phyloP scores from a whole-genome alignment of 2,329 filamentous ascomycete species.

The Sordariomycetes sp. region DNA sequence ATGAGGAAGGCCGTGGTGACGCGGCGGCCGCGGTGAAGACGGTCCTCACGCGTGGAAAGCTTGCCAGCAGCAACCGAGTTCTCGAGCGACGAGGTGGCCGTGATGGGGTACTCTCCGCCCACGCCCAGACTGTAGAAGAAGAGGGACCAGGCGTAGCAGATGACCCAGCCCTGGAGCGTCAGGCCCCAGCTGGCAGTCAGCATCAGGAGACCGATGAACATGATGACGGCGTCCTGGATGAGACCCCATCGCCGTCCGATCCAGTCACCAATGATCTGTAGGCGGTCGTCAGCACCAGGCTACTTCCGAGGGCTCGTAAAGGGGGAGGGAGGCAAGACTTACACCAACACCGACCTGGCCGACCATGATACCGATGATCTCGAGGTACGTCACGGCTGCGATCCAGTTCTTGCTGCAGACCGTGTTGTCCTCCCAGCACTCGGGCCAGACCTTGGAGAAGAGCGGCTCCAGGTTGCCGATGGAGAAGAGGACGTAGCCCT shows the following conservation, averaged over 20 bases:
- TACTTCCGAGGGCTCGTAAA: background rate
- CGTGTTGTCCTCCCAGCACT: conserved; percentile 62
- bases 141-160: conserved; percentile 90
- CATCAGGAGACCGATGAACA: conserved; percentile 90
- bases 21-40: conserved; percentile 89
- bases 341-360: conserved; percentile 85
- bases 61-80: conserved; percentile 79
- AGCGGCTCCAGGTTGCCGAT: conserved; percentile 88
- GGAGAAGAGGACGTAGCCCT: conserved; percentile 95
- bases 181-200: conserved; percentile 84
- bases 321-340: conserved; percentile 16
- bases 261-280: conserved; percentile 55
- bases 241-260: conserved; percentile 89
- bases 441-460: conserved; percentile 64
- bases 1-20: conserved; percentile 95
- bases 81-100: conserved; percentile 90
- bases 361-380: conserved; percentile 90
- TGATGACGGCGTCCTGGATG: conserved; percentile 88
- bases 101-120: conserved; percentile 93
- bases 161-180: conserved; percentile 86
- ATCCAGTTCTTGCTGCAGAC: conserved; percentile 76
- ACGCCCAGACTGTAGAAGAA: conserved; percentile 65
- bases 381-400: conserved; percentile 77
- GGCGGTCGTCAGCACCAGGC: background rate
- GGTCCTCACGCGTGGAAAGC: conserved; percentile 83